Base-by-base conservation (phyloP, 768 basidiomycete genomes). In the Tylopilus cervinicoccineus region DNA sequence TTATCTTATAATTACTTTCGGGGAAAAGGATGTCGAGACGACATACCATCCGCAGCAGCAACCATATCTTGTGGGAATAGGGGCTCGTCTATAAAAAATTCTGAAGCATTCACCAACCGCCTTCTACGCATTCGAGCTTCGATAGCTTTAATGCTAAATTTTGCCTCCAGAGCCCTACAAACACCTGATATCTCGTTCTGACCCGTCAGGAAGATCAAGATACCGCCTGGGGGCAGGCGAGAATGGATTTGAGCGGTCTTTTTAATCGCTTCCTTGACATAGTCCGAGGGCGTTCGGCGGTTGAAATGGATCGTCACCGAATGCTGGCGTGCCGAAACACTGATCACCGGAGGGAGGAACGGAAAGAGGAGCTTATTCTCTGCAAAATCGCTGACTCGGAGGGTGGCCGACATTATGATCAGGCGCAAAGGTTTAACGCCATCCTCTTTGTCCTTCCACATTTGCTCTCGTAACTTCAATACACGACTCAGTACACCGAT, bases 401-500 rank as follows among this genome's bases (percentile, higher is more conserved):
- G 79, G 0, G 96, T 98, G 4, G 96, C 96, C 13, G 96, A 99
- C 96, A 99, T 99, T 69, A 99, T 96, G 51, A 98, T 80, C 43
- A 99, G 74, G 17, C 96, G 84, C 14, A 99, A 68, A 11, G 94
- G 95, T 84, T 88, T 94, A 13, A 75, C 72, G 12, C 75, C 78
- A 10, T 85, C 81, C 59, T 84, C 84, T 13, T 80, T 79, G 48
- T 87, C 80, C 55, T 79, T 80, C 93, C 94, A 97, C 75, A 90
- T 76, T 45, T 87, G 80, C 64, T 97, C 94, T 42, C 96, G 76
- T 40, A 99, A 70, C 63, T 85, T 89, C 38, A 93, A 77, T 2
- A 99, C 90, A 31, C 96, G 82, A 61, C 93, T 95, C n/a, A 99
- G 73, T 7, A 97, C 92, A 36, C 96, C 96, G 50, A 99, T 92